phyloP scores from a whole-genome alignment of 2,329 filamentous ascomycete genomes.

The Trichophyton mentagrophytes region DNA sequence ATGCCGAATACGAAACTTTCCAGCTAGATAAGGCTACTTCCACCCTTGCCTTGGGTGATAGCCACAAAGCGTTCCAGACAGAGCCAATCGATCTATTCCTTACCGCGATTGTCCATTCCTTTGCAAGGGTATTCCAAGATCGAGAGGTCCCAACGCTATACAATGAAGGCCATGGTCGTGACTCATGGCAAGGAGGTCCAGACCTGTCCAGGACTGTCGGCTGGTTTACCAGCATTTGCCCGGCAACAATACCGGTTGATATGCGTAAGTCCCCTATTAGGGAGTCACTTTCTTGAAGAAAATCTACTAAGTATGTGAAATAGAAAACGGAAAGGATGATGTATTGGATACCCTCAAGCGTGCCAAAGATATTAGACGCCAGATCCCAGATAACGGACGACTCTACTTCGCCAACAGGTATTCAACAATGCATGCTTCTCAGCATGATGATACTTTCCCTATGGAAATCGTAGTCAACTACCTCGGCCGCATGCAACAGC shows the following conservation, averaged over 20 bases:
- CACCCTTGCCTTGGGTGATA: constrained; percentile 20
- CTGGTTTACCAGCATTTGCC: constrained; percentile 41
- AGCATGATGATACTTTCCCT: constrained; percentile 24
- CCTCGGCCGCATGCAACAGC: constrained; percentile 29
- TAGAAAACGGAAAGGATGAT: constrained; percentile 9
- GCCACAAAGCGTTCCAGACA: constrained; percentile 24
- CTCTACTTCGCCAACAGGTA: constrained; percentile 26
- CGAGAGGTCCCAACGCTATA: constrained; percentile 33
- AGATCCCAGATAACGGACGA: constrained; percentile 21
- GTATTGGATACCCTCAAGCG: constrained; percentile 24
- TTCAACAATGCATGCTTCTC: constrained; percentile 18
- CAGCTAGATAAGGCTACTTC: constrained; percentile 22
- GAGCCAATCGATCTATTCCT: constrained; percentile 29
- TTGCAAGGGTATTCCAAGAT: constrained; percentile 32
- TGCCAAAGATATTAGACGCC: constrained; percentile 29
- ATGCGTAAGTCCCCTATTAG: constrained; percentile 5
- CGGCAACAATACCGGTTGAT: constrained; percentile 24
- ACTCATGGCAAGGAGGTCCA: constrained; percentile 31
- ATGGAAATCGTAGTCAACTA: constrained; percentile 32
- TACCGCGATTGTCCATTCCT: constrained; percentile 31
- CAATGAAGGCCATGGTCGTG: constrained; percentile 40
- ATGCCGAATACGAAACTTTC: constrained; percentile 26
- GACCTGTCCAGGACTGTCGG: constrained; percentile 38
- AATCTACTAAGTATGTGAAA: neutral
- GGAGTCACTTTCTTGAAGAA: neutral